Percentiles rank a stretch among this genome's conserved stretches.
phyloP scores from a whole-genome alignment of 2,329 filamentous ascomycete species.

The Ophiostoma triangulosporum region DNA sequence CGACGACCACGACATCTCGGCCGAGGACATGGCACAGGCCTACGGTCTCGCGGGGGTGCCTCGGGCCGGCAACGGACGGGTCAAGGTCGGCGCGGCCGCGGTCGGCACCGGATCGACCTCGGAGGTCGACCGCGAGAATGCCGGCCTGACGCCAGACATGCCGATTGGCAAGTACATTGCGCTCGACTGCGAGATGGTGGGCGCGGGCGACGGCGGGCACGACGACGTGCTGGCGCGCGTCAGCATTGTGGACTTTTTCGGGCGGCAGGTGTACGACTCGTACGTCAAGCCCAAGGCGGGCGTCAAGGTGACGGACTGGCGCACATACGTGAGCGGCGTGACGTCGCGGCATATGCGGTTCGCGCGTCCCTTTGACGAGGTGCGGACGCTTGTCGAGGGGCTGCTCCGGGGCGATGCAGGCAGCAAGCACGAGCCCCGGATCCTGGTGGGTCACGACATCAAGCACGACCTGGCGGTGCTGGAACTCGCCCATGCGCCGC shows the following conservation, averaged over 20 bases:
- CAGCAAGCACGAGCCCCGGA: conserved; percentile 25
- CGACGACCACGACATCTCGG: conserved; percentile 45
- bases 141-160: conserved; percentile 45
- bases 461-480: conserved; percentile 67
- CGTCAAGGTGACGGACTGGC: conserved; percentile 75
- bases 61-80: not conserved
- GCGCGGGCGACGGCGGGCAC: conserved; percentile 56
- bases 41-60: conserved; percentile 39
- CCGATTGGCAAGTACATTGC: conserved; percentile 81
- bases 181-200: conserved; percentile 98
- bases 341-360: conserved; percentile 56
- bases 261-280: conserved; percentile 84
- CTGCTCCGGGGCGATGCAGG: conserved; percentile 42
- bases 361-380: conserved; percentile 60
- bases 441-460: conserved; percentile 75
- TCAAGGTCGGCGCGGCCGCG: not conserved
- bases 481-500: conserved; percentile 61
- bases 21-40: conserved; percentile 45
- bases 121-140: conserved; percentile 40
- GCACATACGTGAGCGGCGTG: conserved; percentile 76
- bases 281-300: conserved; percentile 68
- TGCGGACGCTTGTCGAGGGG: conserved; percentile 56
- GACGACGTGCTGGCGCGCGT: conserved; percentile 72
- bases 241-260: conserved; percentile 87
- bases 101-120: conserved; percentile 18